Percentiles rank a stretch among this genome's conserved stretches.
Conservation (phyloP, 1,139 yeast species). For the Debaryomycetaceae sp. region DNA sequence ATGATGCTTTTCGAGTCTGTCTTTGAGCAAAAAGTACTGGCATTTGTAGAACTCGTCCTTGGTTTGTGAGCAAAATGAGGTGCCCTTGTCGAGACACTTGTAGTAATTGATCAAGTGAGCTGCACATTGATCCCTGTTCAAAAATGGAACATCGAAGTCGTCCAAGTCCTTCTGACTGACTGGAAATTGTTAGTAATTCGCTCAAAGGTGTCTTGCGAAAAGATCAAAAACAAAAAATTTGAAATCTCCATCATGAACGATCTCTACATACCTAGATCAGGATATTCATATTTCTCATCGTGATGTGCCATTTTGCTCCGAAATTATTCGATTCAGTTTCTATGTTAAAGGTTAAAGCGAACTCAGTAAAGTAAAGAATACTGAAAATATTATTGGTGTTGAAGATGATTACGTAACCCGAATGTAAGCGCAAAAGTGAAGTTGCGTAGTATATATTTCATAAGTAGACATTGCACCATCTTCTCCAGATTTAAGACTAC, state of each 20-base stretch:
- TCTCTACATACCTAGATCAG: slow-evolving; percentile 23
- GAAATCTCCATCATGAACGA: background rate
- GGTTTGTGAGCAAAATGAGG: slow-evolving; percentile 38
- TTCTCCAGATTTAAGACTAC: no score
- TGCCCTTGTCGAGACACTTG: slow-evolving; percentile 47
- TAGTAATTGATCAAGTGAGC: slow-evolving; percentile 44
- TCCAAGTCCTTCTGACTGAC: slow-evolving; percentile 36
- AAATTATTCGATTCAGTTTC: background rate
- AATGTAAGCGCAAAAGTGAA: background rate
- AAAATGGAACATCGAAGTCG: slow-evolving; percentile 42
- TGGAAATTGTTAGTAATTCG: slow-evolving; percentile 11
- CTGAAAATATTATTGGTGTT: slow-evolving; percentile 8
- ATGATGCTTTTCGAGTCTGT: slow-evolving; percentile 33
- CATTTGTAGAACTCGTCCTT: slow-evolving; percentile 50
- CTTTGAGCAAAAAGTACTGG: slow-evolving; percentile 43
- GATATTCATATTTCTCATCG: slow-evolving; percentile 20
- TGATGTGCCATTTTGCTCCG: slow-evolving; percentile 8
- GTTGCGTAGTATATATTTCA: background rate
- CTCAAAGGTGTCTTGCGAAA: no score
- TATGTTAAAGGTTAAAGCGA: background rate
- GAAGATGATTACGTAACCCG: slow-evolving; percentile 2
- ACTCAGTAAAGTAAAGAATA: background rate
- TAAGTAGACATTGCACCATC: no score
- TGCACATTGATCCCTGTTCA: slow-evolving; percentile 48
- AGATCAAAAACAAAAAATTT: background rate